Evolutionary conservation across 1,139 yeast species (phyloP).

Genomic region (Sugiyamaella xylanicola): DNA sequence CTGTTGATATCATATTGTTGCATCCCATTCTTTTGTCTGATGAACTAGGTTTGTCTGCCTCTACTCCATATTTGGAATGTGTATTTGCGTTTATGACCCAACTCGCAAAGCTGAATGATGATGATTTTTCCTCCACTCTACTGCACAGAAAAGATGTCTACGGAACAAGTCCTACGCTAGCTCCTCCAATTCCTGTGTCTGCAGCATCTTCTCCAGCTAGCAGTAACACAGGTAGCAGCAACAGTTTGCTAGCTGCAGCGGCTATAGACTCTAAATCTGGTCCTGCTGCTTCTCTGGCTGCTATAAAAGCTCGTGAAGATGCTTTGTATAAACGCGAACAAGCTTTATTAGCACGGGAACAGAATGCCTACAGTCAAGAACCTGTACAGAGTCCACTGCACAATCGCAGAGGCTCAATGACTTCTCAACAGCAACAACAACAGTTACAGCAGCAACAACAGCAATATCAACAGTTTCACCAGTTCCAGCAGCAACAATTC

Average conservation of each 20-base stretch:
- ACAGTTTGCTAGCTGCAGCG: slow-evolving; percentile 14
- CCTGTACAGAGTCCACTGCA: slow-evolving; percentile 12
- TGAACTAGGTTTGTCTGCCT: slow-evolving; percentile 62
- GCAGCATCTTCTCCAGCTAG: slow-evolving; percentile 9
- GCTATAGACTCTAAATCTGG: slow-evolving; percentile 11
- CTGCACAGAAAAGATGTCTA: slow-evolving; percentile 13
- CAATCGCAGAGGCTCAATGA: slow-evolving; percentile 21
- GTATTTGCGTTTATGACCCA: slow-evolving; percentile 80
- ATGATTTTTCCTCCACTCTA: slow-evolving; percentile 1
- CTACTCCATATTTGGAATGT: slow-evolving; percentile 88
- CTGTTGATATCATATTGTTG: slow-evolving; percentile 71
- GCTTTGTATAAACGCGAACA: slow-evolving; percentile 30
- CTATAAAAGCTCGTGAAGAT: slow-evolving; percentile 29
- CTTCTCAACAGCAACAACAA: slow-evolving; percentile 17
- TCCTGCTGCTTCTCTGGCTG: slow-evolving; percentile 18
- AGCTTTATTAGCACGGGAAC: slow-evolving; percentile 30
- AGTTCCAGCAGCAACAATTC: slow-evolving; percentile 16
- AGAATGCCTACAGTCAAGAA: slow-evolving; percentile 27
- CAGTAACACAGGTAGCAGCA: slow-evolving; percentile 11
- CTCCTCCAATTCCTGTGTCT: slow-evolving; percentile 3
- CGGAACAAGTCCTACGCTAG: background rate
- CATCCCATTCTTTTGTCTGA: slow-evolving; percentile 89
- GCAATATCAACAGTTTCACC: slow-evolving; percentile 13
- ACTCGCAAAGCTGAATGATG: slow-evolving; percentile 53
- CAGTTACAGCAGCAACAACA: slow-evolving; percentile 8